Percentiles rank a stretch among this genome's conserved stretches.
phyloP scores from a whole-genome alignment of 768 basidiomycete genomes.

The Gloeostereum incarnatum region DNA sequence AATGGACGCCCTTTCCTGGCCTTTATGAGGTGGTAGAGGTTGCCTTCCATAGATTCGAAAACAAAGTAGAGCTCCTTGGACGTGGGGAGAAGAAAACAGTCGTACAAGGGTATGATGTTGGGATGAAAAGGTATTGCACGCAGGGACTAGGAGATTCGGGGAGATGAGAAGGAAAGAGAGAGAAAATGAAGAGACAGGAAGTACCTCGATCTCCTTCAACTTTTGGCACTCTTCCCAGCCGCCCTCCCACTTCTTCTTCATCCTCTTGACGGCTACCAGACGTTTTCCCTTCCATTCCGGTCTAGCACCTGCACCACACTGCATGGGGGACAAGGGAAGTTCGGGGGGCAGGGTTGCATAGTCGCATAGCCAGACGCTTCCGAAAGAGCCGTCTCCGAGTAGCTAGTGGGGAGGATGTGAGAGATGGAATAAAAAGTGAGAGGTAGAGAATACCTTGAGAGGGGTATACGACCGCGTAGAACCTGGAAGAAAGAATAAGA shows the following conservation, averaged over 20 bases:
- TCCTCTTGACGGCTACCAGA: conserved; percentile 93
- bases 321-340: conserved; percentile 90
- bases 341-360: conserved; percentile 90
- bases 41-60: conserved; percentile 99
- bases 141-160: conserved; percentile 56
- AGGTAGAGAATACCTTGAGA: no score
- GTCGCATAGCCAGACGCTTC: conserved; percentile 97
- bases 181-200: conserved; percentile 16
- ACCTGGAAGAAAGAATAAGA: conserved; percentile 36
- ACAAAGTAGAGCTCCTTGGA: conserved; percentile 98
- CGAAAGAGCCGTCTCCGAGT: conserved; percentile 97
- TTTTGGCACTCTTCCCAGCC: conserved; percentile 97
- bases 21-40: conserved; percentile 98
- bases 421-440: no score
- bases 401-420: no score
- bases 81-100: conserved; percentile 95
- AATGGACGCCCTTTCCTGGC: conserved; percentile 90
- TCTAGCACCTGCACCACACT: conserved; percentile 84
- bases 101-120: conserved; percentile 97
- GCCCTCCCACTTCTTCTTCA: conserved; percentile 97
- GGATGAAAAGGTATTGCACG: conserved; percentile 92
- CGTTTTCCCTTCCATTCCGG: conserved; percentile 94
- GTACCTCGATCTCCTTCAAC: conserved; percentile 91
- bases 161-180: conserved; percentile 9
- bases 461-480: conserved; percentile 88